A percentile compares a stretch with the other conserved stretches of the same genome.
Evolutionary conservation across 331 rosid genomes (phyloP).

Genomic region (Rosa hybrid): DNA sequence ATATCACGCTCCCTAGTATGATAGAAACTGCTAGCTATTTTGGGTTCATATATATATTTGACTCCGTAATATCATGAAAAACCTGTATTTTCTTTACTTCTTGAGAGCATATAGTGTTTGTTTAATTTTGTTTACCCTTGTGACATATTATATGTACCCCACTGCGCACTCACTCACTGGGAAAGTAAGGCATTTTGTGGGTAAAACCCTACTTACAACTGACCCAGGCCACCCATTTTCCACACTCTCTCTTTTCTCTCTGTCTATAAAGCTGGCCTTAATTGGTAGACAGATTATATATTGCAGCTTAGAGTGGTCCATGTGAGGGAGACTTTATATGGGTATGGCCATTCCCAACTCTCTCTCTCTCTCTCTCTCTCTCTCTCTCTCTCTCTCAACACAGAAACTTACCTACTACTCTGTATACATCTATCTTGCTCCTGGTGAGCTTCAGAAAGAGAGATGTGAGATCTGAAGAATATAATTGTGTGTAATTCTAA

Average conservation of each 20-base stretch:
- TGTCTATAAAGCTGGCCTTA: slow-evolving; percentile 68
- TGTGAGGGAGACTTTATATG: slow-evolving; percentile 32
- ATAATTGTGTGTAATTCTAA: slow-evolving; percentile 9
- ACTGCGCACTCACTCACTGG: slow-evolving; percentile 64
- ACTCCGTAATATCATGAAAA: too few relatives aligned
- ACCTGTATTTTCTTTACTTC: not conserved
- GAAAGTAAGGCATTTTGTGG: slow-evolving; percentile 59
- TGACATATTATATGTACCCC: slow-evolving; percentile 66
- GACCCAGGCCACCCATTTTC: slow-evolving; percentile 10
- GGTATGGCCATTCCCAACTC: slow-evolving; percentile 31
- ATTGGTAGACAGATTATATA: slow-evolving; percentile 52
- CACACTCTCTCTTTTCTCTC: slow-evolving; percentile 17
- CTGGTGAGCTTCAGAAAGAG: not conserved
- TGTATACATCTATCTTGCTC: slow-evolving; percentile 3
- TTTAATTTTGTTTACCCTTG: slow-evolving; percentile 33
- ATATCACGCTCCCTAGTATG: not conserved
- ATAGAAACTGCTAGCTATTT: not conserved
- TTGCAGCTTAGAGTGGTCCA: slow-evolving; percentile 79
- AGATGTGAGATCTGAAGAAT: slow-evolving; percentile 47
- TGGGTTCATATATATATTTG: too few relatives aligned
- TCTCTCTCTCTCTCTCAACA: slow-evolving; percentile 4
- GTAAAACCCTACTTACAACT: slow-evolving; percentile 53
- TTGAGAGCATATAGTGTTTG: not conserved
- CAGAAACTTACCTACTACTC: slow-evolving; percentile 6
- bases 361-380: slow-evolving; percentile 8